Percentiles rank a stretch among this genome's conserved stretches.
Evolutionary conservation across 371 early-diverging fungal genomes (phyloP).

Genomic region (Lichtheimia corymbifera): DNA sequence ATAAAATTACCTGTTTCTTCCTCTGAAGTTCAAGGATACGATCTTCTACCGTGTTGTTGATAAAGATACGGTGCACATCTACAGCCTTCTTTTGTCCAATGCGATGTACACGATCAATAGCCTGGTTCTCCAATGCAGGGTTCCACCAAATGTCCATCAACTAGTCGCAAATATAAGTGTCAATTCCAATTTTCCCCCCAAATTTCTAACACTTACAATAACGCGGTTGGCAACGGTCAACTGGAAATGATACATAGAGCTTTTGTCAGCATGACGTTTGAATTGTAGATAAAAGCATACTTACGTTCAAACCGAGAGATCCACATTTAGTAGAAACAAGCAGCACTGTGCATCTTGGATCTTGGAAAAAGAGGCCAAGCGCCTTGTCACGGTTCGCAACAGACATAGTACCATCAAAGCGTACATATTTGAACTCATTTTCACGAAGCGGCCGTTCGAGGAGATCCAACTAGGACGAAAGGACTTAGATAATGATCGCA

Average conservation of each 20-base stretch:
- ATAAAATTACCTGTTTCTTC: constrained; percentile 23
- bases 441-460: constrained; percentile 64
- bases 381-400: constrained; percentile 37
- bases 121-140: constrained; percentile 63
- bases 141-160: constrained; percentile 75
- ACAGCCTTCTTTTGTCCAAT: constrained; percentile 33
- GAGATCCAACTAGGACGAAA: constrained; percentile 50
- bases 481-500: too few species aligned
- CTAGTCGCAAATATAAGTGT: constrained; percentile 1
- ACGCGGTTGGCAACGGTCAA: constrained; percentile 16
- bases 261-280: background rate
- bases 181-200: too few species aligned
- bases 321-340: constrained; percentile 66
- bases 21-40: constrained; percentile 48
- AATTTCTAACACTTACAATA: background rate
- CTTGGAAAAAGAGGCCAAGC: constrained; percentile 45
- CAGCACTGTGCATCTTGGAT: constrained; percentile 55
- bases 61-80: constrained; percentile 19
- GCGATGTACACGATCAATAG: constrained; percentile 51
- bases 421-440: constrained; percentile 25
- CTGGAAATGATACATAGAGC: background rate
- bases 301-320: constrained; percentile 75
- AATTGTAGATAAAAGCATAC: constrained; percentile 17
- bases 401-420: constrained; percentile 55
- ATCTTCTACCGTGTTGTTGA: constrained; percentile 44